Percentiles rank a stretch among this genome's conserved stretches.
phyloP scores from a whole-genome alignment of 306 rosid species.

The Biancaea sappan region DNA sequence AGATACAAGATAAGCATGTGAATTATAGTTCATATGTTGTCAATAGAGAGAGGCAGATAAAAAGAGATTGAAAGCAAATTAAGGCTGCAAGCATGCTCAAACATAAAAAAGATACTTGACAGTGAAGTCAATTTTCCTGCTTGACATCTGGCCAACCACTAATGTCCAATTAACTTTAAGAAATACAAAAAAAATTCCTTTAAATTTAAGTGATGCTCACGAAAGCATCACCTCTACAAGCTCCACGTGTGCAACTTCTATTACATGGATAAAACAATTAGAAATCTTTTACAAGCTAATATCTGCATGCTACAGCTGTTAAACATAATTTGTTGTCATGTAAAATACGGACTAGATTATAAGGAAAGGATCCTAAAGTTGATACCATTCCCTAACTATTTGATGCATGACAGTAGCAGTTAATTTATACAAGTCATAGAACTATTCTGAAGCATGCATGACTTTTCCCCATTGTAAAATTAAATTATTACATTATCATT shows the following conservation, averaged over 20 bases:
- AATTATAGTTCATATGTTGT: neutral
- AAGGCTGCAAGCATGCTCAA: constrained; percentile 1
- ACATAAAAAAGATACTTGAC: neutral
- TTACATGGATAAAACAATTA: neutral
- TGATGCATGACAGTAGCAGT: neutral
- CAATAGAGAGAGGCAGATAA: neutral
- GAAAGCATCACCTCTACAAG: neutral
- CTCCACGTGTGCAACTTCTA: neutral
- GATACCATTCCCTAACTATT: neutral
- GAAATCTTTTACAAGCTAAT: neutral
- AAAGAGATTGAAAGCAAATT: neutral
- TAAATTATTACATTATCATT: neutral
- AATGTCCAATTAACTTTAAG: too few species aligned
- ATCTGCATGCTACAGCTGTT: neutral
- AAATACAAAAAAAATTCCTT: neutral
- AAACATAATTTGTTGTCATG: neutral
- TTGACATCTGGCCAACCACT: neutral
- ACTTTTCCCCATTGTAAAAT: neutral
- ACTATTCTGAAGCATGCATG: neutral
- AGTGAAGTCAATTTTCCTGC: neutral
- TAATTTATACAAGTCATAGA: neutral
- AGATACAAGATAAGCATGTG: neutral
- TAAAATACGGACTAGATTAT: neutral
- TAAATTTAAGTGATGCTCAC: neutral
- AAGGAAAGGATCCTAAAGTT: neutral